Conservation (phyloP, 2,329 filamentous ascomycete species). For the Venturia carpophila region DNA sequence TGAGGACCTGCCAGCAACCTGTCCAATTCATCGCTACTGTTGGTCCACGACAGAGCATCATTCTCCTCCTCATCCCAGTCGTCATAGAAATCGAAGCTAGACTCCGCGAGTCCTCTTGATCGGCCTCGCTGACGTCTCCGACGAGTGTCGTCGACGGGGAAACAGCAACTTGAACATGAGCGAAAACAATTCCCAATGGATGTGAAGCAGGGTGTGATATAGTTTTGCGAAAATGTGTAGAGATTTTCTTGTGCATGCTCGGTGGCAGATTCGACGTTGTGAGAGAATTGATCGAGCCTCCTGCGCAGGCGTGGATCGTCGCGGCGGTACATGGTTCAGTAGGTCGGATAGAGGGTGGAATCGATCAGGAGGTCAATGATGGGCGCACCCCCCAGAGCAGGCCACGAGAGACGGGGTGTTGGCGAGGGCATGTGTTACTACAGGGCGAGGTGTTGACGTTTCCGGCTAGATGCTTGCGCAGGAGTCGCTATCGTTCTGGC, state of each 20-base stretch:
- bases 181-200: conserved; percentile 59
- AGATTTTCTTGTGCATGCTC: conserved; percentile 86
- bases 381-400: neutral
- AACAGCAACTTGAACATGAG: conserved; percentile 61
- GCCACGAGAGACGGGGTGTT: neutral
- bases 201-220: conserved; percentile 71
- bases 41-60: conserved; percentile 70
- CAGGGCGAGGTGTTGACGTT: neutral
- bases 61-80: conserved; percentile 74
- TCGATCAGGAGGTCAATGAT: neutral
- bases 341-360: neutral
- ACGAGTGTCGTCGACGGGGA: conserved; percentile 67
- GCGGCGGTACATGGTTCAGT: conserved; percentile 16
- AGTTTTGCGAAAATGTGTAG: conserved; percentile 80
- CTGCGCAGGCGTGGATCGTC: conserved; percentile 80
- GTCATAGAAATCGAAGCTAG: conserved; percentile 95
- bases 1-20: conserved; percentile 60
- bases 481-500: neutral
- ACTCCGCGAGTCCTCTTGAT: conserved; percentile 55
- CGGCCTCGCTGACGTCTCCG: conserved; percentile 59
- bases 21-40: conserved; percentile 81
- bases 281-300: conserved; percentile 85
- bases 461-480: neutral
- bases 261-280: conserved; percentile 83
- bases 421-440: conserved; percentile 1